Base-by-base conservation (phyloP, 306 rosid genomes). In the Ormosia emarginata region DNA sequence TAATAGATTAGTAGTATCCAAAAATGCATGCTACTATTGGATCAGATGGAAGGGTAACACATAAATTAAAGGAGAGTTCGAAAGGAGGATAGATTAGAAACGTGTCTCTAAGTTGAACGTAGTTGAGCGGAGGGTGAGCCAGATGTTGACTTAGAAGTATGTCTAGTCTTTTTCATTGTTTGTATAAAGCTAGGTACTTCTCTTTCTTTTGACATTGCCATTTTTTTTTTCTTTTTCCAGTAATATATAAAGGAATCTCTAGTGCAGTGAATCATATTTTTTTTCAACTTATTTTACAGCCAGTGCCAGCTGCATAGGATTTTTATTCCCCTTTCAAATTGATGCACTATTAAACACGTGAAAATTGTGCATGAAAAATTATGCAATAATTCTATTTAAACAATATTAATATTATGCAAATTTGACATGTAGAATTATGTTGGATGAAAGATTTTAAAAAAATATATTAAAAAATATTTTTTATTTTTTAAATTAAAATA, bases 1-100 rank as follows among this genome's bases (percentile, higher is more conserved):
- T 29, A 49, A 4, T 10, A 46, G 52, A 55, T 15, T 4, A 1
- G 52, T 36, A 36, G 53, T 63, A 37, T 66, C 64, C 73, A 77
- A 77, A 59, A 29, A 0, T 12, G 47, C 18, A 76, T 39, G 30
- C 43, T 18, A 70, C 32, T 6, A 59, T 47, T 58, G 41, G 50
- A 70, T 71, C 12, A 58, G 32, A 53, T 50, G 50, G 44, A 67
- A 53, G 64, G 6, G 30, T 64, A 17, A 79, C 40, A 4, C 41
- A 44, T 69, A 15, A 58, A 40, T 79, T 5, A 75, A 75, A 62
- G 55, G 34, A 8, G 56, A 18, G 34, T 44, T 36, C 8, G 5
- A 52, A 32, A 43, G 62, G 69, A 49, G 46, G 64, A 47, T 17
- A 62, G 61, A 58, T 59, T 5, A 80, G 65, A 80, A 80, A 71